These are phyloP conservation scores for Coemansia sp. DNA, from an alignment of 192 early-diverging fungal genomes.

Conservation along the genomic window DNA sequence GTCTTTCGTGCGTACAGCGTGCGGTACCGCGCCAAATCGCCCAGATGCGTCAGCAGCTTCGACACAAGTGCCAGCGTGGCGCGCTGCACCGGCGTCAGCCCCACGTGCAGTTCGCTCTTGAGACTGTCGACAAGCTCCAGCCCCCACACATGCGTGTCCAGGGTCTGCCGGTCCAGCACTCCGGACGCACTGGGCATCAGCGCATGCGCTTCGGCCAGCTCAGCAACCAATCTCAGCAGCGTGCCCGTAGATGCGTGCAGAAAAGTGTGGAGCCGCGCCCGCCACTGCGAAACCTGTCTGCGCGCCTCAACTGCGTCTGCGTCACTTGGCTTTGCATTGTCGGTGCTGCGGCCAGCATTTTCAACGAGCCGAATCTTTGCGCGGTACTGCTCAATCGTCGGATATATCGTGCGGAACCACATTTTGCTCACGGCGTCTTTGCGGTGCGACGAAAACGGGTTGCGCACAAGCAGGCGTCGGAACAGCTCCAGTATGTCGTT, in stretches of 20 bases:
- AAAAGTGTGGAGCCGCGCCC: conserved; percentile 38
- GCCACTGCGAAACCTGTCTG: conserved; percentile 29
- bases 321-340: neutral
- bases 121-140: conserved; percentile 32
- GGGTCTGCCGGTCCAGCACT: conserved; percentile 33
- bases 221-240: conserved; percentile 29
- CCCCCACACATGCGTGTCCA: conserved; percentile 29
- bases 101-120: conserved; percentile 30
- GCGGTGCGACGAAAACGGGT: conserved; percentile 45
- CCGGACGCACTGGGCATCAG: conserved; percentile 16
- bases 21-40: conserved; percentile 48
- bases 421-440: conserved; percentile 47
- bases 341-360: neutral
- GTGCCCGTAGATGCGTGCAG: conserved; percentile 35
- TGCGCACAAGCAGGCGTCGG: conserved; percentile 42
- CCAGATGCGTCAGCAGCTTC: conserved; percentile 35
- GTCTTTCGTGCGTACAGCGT: conserved; percentile 30
- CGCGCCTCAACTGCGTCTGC: conserved; percentile 12
- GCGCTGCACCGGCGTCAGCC: conserved; percentile 24
- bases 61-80: conserved; percentile 34
- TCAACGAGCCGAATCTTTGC: conserved; percentile 39
- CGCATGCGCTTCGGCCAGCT: conserved; percentile 35
- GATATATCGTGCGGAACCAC: conserved; percentile 46
- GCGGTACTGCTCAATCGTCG: conserved; percentile 47
- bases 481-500: conserved; percentile 41